These are phyloP conservation scores for Raphanus hybrid DNA, from an alignment of 441 rosid species.

Conservation along the genomic window DNA sequence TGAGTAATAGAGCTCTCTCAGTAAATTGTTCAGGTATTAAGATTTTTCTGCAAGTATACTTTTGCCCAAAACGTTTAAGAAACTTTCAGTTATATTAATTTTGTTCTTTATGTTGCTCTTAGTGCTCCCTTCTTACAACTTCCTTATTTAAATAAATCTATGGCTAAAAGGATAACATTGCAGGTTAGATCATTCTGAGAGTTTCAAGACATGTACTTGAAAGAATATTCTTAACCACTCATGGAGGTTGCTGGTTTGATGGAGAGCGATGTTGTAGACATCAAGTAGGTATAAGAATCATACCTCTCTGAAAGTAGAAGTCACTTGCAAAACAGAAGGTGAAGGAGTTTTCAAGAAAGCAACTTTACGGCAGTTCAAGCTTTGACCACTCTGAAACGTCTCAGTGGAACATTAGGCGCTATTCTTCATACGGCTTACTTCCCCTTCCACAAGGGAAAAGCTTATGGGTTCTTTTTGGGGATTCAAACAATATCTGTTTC, in stretches of 20 bases:
- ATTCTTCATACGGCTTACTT: slow-evolving; percentile 75
- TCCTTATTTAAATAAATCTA: slow-evolving; percentile 52
- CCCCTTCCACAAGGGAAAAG: slow-evolving; percentile 85
- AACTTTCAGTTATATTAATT: neutral
- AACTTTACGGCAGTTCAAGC: slow-evolving; percentile 73
- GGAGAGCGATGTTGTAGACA: slow-evolving; percentile 58
- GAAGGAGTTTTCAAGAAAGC: slow-evolving; percentile 85
- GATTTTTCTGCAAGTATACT: neutral
- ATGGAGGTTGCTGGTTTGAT: slow-evolving; percentile 10
- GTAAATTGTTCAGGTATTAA: slow-evolving; percentile 73
- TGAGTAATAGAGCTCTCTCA: slow-evolving; percentile 89
- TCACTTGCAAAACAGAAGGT: slow-evolving; percentile 83
- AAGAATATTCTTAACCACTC: slow-evolving; percentile 67
- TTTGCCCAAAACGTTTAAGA: neutral
- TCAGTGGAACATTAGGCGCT: slow-evolving; percentile 65
- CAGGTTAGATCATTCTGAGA: slow-evolving; percentile 76
- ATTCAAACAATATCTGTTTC: slow-evolving; percentile 79
- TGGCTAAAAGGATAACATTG: neutral
- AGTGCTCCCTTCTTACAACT: slow-evolving; percentile 86
- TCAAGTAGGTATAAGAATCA: slow-evolving; percentile 79
- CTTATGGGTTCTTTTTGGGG: slow-evolving; percentile 86
- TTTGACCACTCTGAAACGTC: slow-evolving; percentile 65
- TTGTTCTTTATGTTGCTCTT: slow-evolving; percentile 65
- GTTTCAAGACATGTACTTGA: slow-evolving; percentile 55
- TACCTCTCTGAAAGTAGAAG: slow-evolving; percentile 75